phyloP scores from a whole-genome alignment of 352 stramenopile genomes.

The Blastocystis sp. region DNA sequence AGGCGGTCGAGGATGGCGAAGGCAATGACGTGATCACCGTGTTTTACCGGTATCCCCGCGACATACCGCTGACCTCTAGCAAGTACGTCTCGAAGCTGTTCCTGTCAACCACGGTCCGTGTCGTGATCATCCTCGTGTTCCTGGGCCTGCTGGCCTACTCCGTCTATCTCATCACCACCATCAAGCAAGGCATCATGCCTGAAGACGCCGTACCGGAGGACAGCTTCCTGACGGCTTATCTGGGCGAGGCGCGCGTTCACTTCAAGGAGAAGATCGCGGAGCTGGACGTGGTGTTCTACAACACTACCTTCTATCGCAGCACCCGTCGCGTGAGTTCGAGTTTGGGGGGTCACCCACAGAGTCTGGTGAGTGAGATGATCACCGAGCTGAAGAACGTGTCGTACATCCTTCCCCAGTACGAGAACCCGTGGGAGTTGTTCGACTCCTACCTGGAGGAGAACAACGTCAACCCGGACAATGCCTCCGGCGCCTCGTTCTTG shows the following conservation, averaged over 20 bases:
- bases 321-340: background rate
- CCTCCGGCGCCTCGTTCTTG: conserved; percentile 26
- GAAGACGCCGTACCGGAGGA: conserved; percentile 62
- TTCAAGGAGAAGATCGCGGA: conserved; percentile 60
- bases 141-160: conserved; percentile 8
- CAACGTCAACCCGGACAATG: conserved; percentile 18
- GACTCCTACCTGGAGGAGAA: conserved; percentile 23
- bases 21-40: background rate
- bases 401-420: conserved; percentile 12
- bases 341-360: background rate
- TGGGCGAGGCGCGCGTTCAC: background rate
- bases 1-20: background rate
- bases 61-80: background rate
- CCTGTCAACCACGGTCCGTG: background rate
- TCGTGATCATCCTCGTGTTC: conserved; percentile 18
- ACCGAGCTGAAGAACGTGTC: conserved; percentile 2
- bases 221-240: conserved; percentile 38
- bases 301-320: conserved; percentile 10
- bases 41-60: conserved; percentile 12
- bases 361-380: conserved; percentile 27
- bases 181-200: conserved; percentile 51
- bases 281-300: conserved; percentile 55
- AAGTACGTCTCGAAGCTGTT: conserved; percentile 37
- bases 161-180: conserved; percentile 22
- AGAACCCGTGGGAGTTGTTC: conserved; percentile 65